Evolutionary conservation across 2,329 filamentous ascomycete species (phyloP).

Genomic region (Microsporum audouinii): DNA sequence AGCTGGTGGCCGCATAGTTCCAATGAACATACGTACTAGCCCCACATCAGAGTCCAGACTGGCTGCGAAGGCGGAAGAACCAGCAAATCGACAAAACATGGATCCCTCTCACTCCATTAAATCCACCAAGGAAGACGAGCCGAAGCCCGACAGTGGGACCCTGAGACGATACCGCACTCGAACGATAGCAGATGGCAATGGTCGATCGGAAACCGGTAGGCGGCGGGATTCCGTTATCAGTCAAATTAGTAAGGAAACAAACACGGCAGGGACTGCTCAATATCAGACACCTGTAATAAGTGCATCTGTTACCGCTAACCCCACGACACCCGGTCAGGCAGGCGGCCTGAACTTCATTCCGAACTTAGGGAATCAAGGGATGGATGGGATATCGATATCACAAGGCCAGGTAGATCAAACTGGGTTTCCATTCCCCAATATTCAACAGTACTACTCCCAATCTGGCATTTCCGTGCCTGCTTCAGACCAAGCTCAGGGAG

Average conservation of each 20-base stretch:
- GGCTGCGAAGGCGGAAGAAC: conserved; percentile 9
- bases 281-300: neutral
- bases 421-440: neutral
- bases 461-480: neutral
- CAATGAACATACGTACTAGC: conserved; percentile 28
- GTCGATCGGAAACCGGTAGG: neutral
- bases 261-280: neutral
- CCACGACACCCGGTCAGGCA: neutral
- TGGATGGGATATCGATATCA: conserved; percentile 10
- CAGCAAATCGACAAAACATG: neutral
- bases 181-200: neutral
- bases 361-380: neutral
- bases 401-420: neutral
- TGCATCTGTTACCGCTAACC: neutral
- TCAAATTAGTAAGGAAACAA: neutral
- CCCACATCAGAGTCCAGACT: conserved; percentile 29
- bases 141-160: neutral
- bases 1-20: conserved; percentile 39
- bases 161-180: neutral
- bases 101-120: neutral
- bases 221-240: neutral
- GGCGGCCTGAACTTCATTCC: neutral
- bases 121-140: neutral
- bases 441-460: conserved; percentile 7
- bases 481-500: conserved; percentile 2